phyloP scores from a whole-genome alignment of 2,329 filamentous ascomycete genomes.

The Alternaria conjuncta region DNA sequence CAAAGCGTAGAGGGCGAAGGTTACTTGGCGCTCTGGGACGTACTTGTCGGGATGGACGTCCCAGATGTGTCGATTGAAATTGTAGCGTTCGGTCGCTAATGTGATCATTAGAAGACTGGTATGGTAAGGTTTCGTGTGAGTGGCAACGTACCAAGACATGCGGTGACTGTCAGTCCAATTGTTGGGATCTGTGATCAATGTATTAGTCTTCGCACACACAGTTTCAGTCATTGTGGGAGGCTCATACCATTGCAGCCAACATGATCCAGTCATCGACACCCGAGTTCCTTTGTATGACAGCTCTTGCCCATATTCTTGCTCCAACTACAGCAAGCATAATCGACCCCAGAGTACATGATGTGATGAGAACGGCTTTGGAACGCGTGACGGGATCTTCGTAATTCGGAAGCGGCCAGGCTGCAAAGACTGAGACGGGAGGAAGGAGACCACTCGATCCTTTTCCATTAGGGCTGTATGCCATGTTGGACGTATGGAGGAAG shows the following conservation, averaged over 20 bases:
- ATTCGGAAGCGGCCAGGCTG: constrained; percentile 21
- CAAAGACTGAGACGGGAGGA: constrained; percentile 17
- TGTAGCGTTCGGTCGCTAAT: constrained; percentile 2
- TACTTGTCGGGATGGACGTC: constrained; percentile 14
- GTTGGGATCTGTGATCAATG: constrained; percentile 1
- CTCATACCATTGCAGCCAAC: constrained; percentile 15
- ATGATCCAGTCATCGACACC: constrained; percentile 26
- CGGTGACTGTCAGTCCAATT: neutral
- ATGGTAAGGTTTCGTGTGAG: neutral
- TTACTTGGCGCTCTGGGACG: constrained; percentile 14
- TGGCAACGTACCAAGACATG: neutral
- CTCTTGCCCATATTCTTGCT: constrained; percentile 20
- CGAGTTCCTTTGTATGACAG: constrained; percentile 17
- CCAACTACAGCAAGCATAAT: constrained; percentile 13
- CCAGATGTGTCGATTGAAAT: constrained; percentile 24
- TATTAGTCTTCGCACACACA: neutral
- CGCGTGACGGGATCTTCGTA: constrained; percentile 16
- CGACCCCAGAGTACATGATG: constrained; percentile 12
- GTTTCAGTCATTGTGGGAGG: neutral
- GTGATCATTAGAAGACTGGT: neutral
- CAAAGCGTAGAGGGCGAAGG: constrained; percentile 22
- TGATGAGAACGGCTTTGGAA: constrained; percentile 8
- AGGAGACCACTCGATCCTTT: constrained; percentile 13
- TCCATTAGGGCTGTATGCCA: neutral
- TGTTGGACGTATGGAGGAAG: neutral